Conservation (phyloP, 2,329 filamentous ascomycete species). For the Beauveria australis region DNA sequence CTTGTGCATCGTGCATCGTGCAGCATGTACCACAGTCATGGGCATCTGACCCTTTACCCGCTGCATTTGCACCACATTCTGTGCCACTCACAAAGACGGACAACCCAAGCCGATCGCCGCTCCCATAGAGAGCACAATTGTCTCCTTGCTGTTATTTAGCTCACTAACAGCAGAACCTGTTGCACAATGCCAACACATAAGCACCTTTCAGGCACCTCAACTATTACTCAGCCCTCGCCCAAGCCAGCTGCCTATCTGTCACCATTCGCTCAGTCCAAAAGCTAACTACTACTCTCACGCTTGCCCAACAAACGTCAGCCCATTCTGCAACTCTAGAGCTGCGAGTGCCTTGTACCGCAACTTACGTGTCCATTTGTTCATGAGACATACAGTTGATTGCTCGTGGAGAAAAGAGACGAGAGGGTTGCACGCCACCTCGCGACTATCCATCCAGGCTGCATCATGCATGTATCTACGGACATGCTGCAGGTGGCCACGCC, state of each 20-base stretch:
- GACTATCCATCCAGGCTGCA: not conserved
- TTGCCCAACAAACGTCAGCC: not conserved
- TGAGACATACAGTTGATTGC: conserved; percentile 2
- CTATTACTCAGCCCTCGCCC: not conserved
- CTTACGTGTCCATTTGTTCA: not conserved
- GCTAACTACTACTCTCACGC: not conserved
- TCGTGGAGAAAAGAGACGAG: conserved; percentile 4
- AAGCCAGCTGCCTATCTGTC: not conserved
- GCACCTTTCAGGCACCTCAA: not conserved
- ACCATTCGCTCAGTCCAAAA: not conserved
- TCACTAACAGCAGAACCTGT: not conserved
- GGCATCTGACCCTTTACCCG: not conserved
- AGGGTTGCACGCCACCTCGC: not conserved
- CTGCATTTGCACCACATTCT: not conserved
- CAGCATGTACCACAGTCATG: not conserved
- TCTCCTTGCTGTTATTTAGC: not conserved
- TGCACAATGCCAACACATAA: no score
- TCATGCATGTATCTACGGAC: not conserved
- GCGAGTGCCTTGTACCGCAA: not conserved
- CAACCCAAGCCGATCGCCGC: not conserved
- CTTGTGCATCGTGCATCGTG: not conserved
- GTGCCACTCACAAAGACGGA: not conserved
- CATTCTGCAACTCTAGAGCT: not conserved
- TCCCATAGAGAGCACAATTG: not conserved
- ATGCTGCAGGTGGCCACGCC: not conserved